Evolutionary conservation across 768 basidiomycete species (phyloP), one percentile per base, ranked within the genome.

Genomic region (Termitomyces sp.): DNA sequence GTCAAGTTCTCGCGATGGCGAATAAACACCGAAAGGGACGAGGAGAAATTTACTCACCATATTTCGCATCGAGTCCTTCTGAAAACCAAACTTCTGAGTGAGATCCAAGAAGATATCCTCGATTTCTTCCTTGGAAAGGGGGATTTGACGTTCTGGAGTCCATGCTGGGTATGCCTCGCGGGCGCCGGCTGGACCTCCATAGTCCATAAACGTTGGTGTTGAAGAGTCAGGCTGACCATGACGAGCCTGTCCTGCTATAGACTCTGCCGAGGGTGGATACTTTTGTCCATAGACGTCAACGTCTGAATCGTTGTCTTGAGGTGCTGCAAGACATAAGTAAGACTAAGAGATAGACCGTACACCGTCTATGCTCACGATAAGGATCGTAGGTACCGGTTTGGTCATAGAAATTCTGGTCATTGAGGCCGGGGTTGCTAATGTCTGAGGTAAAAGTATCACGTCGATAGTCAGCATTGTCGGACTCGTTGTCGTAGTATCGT

Each of bases 41-140:
- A 50, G 39, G 29, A 39, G 42, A 20, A 29, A 63, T n/a, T n/a
- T 70, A 64, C 73, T 58, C 61, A 93, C 91, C 91, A 92, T 97
- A 79, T 93, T 98, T 57, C 93, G 80, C 91, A 93, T 94, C 15
- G 89, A 91, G 69, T 95, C 94, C 54, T 87, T 79, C 75, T 95
- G 97, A 68, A 99, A 99, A 57, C 97, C 97, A 73, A 98, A 99
- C 73, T 98, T 99, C 79, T 98, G 94, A 25, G 94, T 88, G 32
- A 99, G 80, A 76, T 98, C 97, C 48, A 98, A 83, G 68, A 98
- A 92, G 47, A 99, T 92, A 67, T 99, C 97, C 69, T 98, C 96
- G 53, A 98, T 98, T 76, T 98, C 97, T 71, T 99, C 97, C 77
- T 98, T 98, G 18, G 94, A 95, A 13, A 99, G 77, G n/a, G 96